Evolutionary conservation across 768 basidiomycete genomes (phyloP), one percentile per base, ranked within the genome.

Genomic region (Trametes punicea): DNA sequence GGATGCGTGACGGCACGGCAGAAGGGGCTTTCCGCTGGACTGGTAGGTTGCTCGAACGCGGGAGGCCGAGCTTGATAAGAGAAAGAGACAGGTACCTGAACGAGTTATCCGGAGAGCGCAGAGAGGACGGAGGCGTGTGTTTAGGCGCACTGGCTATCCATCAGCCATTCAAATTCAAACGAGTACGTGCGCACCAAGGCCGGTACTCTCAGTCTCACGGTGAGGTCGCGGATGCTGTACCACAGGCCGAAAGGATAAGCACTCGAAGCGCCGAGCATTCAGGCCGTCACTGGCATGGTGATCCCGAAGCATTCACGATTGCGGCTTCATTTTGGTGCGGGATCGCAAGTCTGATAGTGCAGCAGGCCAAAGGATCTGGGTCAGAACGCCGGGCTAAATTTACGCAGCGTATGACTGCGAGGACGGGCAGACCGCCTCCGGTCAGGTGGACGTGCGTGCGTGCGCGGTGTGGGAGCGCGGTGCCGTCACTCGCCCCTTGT

Each of bases 401-500:
- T 45, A 29, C 30, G 29, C 21, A 4, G 11, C 20, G 20, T 9
- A 3, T 3, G 9, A 2, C 20, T 7, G n/a, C 7, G 11, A n/a
- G 9, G 4, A 11, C 18, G 23, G 13, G 6, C 13, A 16, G 42
- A 26, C 42, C 11, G 20, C 48, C 23, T 9, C 13, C 29, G n/a
- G 48, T 56, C 55, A 56, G 39, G 48, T 56, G 55, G 55, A 18
- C 25, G n/a, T 16, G 33, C 16, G 39, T n/a, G 39, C 29, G 49
- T 40, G 31, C 8, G 49, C 38, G 36, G 55, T 56, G 55, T 56
- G 55, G 55, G 55, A 56, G 55, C 29, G 47, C 40, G 41, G 26
- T 50, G 48, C 47, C 42, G 55, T 56, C 47, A 50, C n/a, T 16
- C 11, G 27, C 10, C 38, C 33, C 25, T 18, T 30, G 48, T 25